Base-by-base conservation (phyloP, 257 asterid genomes). In the Apocynum venetum region DNA sequence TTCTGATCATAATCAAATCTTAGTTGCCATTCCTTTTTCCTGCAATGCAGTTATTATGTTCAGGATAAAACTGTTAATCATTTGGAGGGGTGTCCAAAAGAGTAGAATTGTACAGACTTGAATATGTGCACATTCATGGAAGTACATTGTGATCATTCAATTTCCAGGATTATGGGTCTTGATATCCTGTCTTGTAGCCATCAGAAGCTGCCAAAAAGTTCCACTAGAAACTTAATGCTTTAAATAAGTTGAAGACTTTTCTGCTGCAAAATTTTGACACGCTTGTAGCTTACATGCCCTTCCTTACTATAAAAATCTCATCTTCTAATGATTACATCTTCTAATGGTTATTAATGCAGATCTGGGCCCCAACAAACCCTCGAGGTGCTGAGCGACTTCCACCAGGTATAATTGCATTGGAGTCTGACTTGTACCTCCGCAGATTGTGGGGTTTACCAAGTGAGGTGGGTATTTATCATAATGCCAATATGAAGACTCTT, bases 351-450 rank as follows among this genome's bases (percentile, higher is more conserved):
- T 77, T 76, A 46, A 55, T 75, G 78, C 92, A 94, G 98, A 84
- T 94, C 1, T 92, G 96, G 96, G 91, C 85, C 79, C 89, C 97
- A 35, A 86, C 90, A 74, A 94, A 94, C 81, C 98, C 98, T 75
- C 88, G 89, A 83, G 98, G 98, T 11, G 86, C 97, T 46, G 96
- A 92, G 89, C 91, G 89, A 76, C 85, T 94, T 75, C 97, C 98
- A 15, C 96, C 96, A 15, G 96, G 95, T 44, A 83, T 92, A 73
- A 56, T 92, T 10, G 79, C 72, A 36, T 43, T 88, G 1, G 95
- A 89, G 70, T 87, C 97, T 75, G 97, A 92, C 83, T 77, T 94
- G 25, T 91, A 92, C 80, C 76, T 75, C 72, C 95, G 95, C 77
- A 89, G 98, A 83, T 84, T 91, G 66, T 92, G 94, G 94, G 98